Base-by-base conservation (phyloP, 805 yeast species). In the Schwanniomyces occidentalis region DNA sequence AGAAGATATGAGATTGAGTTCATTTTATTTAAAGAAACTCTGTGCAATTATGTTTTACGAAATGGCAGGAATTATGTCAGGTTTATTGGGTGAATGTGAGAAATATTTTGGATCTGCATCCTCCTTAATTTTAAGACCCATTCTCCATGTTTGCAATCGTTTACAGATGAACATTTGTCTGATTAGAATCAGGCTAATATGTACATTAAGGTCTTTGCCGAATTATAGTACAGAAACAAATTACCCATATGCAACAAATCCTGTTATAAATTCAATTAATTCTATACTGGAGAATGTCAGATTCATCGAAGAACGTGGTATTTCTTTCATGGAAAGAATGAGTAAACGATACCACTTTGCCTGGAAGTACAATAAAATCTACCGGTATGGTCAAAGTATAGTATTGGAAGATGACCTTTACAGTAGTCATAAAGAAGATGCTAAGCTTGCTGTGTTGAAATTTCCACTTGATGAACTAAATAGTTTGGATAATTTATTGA, bases 21-120 rank as follows among this genome's bases (percentile, higher is more conserved):
- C 56, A 33, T 54, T 58, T 24, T 63, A 56, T 39, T 36, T 64
- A 20, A 58, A 57, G 28, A 61, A 61, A 32, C 41, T 63, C 7
- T n/a, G 13, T n/a, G 8, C 9, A n/a, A 24, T 27, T 10, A 18
- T 20, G 12, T 27, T 27, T 2, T 16, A 27, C 12, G 37, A 34
- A 9, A 12, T 34, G 17, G 32, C 37, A 13, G 37, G 37, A 6
- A 22, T 34, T 9, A 27, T 28, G 7, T 8, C 19, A 2, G 30
- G 24, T 6, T 23, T 34, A n/a, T 12, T 27, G 6, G 24, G 22
- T 10, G 16, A 21, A 22, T 27, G 22, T 23, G 30, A 28, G 17
- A 12, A 23, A 7, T 34, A n/a, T 13, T 34, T 34, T 34, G 37
- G 37, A 4, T 22, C 37, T 8, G 30, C 18, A 4, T 34, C 29